Percentiles rank a stretch among this genome's conserved stretches.
Conservation (phyloP, 805 yeast species). For the Lachancea lanzarotensis region DNA sequence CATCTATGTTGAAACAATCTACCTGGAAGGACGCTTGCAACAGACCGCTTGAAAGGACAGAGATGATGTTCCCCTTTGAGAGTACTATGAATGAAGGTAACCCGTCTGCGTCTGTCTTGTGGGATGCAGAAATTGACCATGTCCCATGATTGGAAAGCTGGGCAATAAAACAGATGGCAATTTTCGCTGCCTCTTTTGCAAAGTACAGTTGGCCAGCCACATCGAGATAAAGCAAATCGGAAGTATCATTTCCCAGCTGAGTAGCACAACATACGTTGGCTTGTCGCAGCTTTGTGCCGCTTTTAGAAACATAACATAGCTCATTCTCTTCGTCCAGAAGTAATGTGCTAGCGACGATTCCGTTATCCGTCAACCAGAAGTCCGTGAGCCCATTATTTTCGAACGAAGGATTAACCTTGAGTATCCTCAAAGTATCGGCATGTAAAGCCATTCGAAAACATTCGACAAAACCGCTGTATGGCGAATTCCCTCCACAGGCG, state of each 20-base stretch:
- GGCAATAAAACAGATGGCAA: not conserved
- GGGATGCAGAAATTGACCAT: not conserved
- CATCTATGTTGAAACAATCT: not conserved
- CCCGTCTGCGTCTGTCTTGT: not conserved
- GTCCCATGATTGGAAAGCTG: not conserved
- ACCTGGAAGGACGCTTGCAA: not conserved
- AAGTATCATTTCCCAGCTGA: not conserved
- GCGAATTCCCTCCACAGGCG: slow-evolving; percentile 1
- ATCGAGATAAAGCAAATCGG: not conserved
- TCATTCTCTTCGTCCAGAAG: not conserved
- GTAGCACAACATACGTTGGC: not conserved
- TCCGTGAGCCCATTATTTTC: not conserved
- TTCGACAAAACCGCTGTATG: slow-evolving; percentile 1
- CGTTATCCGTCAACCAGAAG: slow-evolving; percentile 1
- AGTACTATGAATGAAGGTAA: not conserved
- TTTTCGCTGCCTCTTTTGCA: not conserved
- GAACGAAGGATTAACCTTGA: not conserved
- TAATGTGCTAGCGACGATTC: not conserved
- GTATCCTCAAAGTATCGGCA: not conserved
- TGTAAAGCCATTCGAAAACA: not conserved
- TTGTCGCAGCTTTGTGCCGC: not conserved
- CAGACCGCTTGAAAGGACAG: not conserved
- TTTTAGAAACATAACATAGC: not conserved
- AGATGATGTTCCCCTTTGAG: not conserved
- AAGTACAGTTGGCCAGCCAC: not conserved